Conservation (phyloP, 2,329 filamentous ascomycete species). For the Biscogniauxia marginata region DNA sequence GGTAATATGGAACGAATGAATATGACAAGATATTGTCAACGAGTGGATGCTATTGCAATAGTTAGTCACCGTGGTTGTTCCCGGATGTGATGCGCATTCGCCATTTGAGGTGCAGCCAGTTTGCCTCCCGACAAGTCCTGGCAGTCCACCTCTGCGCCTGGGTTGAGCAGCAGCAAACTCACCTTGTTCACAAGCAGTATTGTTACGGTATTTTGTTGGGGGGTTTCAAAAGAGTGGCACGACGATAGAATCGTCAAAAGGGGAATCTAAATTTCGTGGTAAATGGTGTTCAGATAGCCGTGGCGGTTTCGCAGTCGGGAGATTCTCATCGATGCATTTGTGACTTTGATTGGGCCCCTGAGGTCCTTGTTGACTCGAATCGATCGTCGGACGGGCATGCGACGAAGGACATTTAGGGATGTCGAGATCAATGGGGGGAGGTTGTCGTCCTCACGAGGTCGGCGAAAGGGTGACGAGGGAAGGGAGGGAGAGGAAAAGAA, state of each 20-base stretch:
- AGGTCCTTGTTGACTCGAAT: constrained; percentile 24
- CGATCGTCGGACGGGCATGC: constrained; percentile 23
- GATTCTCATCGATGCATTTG: constrained; percentile 31
- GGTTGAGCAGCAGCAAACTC: constrained; percentile 9
- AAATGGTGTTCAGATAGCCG: constrained; percentile 20
- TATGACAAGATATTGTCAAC: constrained; percentile 44
- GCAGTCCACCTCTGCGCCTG: not conserved
- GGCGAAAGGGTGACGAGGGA: constrained; percentile 30
- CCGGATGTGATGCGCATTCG: constrained; percentile 12
- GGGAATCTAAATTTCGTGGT: constrained; percentile 17
- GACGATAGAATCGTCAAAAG: constrained; percentile 35
- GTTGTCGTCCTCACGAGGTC: constrained; percentile 32
- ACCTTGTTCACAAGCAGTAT: constrained; percentile 30
- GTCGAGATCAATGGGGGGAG: constrained; percentile 22
- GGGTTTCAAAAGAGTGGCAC: constrained; percentile 34
- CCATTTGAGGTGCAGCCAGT: constrained; percentile 21
- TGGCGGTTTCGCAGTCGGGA: constrained; percentile 26
- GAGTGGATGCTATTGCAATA: constrained; percentile 33
- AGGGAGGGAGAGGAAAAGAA: constrained; percentile 30
- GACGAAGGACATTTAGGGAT: constrained; percentile 22
- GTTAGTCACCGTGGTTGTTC: constrained; percentile 17
- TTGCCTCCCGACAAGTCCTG: constrained; percentile 8
- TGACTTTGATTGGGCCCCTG: constrained; percentile 18
- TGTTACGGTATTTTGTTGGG: constrained; percentile 11
- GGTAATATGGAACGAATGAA: constrained; percentile 44